Percentiles rank a stretch among this genome's conserved stretches.
Evolutionary conservation across 177 flowering plant genomes (phyloP).

Genomic region (Telopea speciosissima): DNA sequence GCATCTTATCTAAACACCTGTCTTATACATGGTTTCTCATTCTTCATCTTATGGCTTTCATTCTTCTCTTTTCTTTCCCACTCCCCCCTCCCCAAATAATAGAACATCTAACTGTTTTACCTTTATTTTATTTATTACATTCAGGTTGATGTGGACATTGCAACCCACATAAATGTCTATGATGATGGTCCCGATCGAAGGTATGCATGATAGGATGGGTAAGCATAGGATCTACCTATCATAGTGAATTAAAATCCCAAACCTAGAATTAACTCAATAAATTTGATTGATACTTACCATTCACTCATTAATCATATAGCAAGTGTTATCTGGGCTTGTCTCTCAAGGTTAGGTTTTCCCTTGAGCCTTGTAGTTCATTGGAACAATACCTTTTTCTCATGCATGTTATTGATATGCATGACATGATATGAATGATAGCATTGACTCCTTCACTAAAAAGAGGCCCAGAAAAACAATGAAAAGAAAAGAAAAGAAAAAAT

Average conservation of each 20-base stretch:
- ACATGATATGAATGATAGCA: too few relatives aligned
- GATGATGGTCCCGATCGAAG: constrained; percentile 87
- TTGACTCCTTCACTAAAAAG: too few relatives aligned
- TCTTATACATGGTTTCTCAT: too few relatives aligned
- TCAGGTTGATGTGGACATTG: constrained; percentile 97
- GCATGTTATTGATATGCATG: neutral
- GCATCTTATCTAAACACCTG: too few relatives aligned
- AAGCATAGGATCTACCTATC: neutral
- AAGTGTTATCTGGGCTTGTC: neutral
- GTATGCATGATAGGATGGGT: constrained; percentile 28
- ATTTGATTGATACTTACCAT: neutral
- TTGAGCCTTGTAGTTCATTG: neutral
- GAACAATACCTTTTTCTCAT: neutral
- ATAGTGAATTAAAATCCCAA: neutral
- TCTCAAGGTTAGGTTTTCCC: neutral
- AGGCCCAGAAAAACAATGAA: too few relatives aligned
- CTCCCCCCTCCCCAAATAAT: too few relatives aligned
- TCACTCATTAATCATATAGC: neutral
- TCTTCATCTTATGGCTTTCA: too few relatives aligned
- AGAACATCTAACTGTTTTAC: neutral
- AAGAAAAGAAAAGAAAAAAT: too few relatives aligned
- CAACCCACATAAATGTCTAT: constrained; percentile 57
- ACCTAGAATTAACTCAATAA: neutral
- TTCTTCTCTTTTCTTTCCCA: too few relatives aligned
- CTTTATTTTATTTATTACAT: neutral